phyloP scores from a whole-genome alignment of 768 basidiomycete genomes.

The Auricularia auricula-judae region DNA sequence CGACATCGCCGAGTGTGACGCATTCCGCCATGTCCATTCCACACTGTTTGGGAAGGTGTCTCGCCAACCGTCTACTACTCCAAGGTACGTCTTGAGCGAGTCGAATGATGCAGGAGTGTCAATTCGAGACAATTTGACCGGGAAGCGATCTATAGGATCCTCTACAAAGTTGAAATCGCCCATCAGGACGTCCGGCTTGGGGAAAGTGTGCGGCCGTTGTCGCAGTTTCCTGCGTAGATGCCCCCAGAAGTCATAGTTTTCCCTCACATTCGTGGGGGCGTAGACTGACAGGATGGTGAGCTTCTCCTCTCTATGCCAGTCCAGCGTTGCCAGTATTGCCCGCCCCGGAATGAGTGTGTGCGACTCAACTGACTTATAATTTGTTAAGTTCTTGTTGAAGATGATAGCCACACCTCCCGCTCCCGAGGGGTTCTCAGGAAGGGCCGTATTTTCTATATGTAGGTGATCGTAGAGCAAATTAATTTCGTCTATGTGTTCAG shows the following conservation, averaged over 20 bases:
- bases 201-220: not conserved
- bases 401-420: not conserved
- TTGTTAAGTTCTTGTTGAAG: not conserved
- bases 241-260: not conserved
- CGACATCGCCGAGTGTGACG: not conserved
- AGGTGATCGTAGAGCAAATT: not conserved
- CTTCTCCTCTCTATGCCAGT: not conserved
- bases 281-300: not conserved
- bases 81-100: not conserved
- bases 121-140: not conserved
- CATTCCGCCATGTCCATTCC: not conserved
- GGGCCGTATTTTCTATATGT: not conserved
- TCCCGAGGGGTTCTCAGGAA: not conserved
- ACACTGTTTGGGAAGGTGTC: not conserved
- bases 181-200: constrained; percentile 7
- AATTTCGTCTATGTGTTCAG: not conserved
- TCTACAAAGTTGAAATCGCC: constrained; percentile 15
- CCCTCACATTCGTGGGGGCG: not conserved
- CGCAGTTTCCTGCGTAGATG: not conserved
- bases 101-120: not conserved
- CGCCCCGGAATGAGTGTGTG: not conserved
- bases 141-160: constrained; percentile 11
- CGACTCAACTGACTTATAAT: not conserved
- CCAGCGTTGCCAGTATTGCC: not conserved
- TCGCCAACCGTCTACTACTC: not conserved